Base-by-base conservation (phyloP, 1,139 yeast species). In the Insectozyma bohioensis region DNA sequence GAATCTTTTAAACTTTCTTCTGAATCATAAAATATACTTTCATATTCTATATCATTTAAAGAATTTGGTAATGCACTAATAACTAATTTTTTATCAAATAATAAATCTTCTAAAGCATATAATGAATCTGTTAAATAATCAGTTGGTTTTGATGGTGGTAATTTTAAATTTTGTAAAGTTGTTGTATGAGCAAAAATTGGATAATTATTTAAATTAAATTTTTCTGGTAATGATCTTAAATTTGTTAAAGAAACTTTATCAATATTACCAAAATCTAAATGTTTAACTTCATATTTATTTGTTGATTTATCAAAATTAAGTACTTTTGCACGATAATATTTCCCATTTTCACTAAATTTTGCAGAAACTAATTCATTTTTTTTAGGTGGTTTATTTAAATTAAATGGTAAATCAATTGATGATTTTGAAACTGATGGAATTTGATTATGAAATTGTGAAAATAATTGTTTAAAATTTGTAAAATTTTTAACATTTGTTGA, bases 251-350 rank as follows among this genome's bases (percentile, higher is more conserved):
- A 48, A 16, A 79, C 78, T 30, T 56, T 54, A 45, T 78, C 83
- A 28, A 65, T 51, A 34, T 76, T 75, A 30, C 92, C 92, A 43
- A 76, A 78, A 53, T 84, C 94, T 38, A 82, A 56, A 43, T 80
- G 81, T 46, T 72, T 70, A 14, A 83, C 80, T 31, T 72, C 71
- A 45, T 61, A 77, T 39, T 61, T 61, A 36, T 60, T 59, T 19
- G 70, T 50, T 6, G 69, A 46, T 43, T 71, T 71, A 45, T 82
- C 85, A 40, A 66, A 65, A 11, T 65, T 58, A 11, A 71, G 37
- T 27, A 84, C 75, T 41, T 61, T 68, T 12, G 81, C 90, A 52
- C 90, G 75, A 57, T 75, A 78, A 52, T 56, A 81, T 48, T 72
- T 75, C 22, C 75, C 72, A 46, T 75, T 74, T 28, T 72, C 77